These are phyloP conservation scores for Trichoderma asperellum DNA, from an alignment of 2,329 filamentous ascomycete species.

Conservation along the genomic window DNA sequence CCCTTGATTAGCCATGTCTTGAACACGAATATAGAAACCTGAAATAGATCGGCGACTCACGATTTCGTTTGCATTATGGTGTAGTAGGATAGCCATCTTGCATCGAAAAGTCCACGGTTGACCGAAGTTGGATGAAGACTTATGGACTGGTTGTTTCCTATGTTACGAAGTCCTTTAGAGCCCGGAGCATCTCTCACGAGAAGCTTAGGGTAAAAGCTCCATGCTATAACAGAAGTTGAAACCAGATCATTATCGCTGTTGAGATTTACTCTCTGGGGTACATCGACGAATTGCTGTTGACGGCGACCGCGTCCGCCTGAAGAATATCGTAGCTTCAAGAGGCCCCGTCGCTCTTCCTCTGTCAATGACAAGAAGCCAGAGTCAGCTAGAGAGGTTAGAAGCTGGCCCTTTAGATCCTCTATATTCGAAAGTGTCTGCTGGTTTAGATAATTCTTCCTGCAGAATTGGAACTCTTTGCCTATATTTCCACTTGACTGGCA, in stretches of 20 bases:
- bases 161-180: constrained; percentile 82
- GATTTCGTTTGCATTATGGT: constrained; percentile 93
- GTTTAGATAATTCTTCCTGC: constrained; percentile 90
- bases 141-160: constrained; percentile 90
- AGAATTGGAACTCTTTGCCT: constrained; percentile 83
- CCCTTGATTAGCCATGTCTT: constrained; percentile 27
- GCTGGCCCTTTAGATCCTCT: constrained; percentile 92
- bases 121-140: constrained; percentile 86
- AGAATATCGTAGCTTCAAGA: constrained; percentile 71
- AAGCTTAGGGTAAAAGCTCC: constrained; percentile 95
- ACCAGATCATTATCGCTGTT: constrained; percentile 82
- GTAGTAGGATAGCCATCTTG: constrained; percentile 91
- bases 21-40: neutral
- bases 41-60: constrained; percentile 49
- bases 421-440: constrained; percentile 89
- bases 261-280: constrained; percentile 73
- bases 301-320: constrained; percentile 55
- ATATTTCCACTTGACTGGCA: constrained; percentile 66
- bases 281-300: constrained; percentile 76
- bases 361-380: constrained; percentile 80
- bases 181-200: constrained; percentile 72
- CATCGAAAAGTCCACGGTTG: constrained; percentile 70
- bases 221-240: constrained; percentile 81
- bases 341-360: constrained; percentile 68
- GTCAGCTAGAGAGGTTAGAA: constrained; percentile 82